These are phyloP conservation scores for Akanthomyces lecanii DNA, from an alignment of 2,329 filamentous ascomycete species.

Conservation along the genomic window DNA sequence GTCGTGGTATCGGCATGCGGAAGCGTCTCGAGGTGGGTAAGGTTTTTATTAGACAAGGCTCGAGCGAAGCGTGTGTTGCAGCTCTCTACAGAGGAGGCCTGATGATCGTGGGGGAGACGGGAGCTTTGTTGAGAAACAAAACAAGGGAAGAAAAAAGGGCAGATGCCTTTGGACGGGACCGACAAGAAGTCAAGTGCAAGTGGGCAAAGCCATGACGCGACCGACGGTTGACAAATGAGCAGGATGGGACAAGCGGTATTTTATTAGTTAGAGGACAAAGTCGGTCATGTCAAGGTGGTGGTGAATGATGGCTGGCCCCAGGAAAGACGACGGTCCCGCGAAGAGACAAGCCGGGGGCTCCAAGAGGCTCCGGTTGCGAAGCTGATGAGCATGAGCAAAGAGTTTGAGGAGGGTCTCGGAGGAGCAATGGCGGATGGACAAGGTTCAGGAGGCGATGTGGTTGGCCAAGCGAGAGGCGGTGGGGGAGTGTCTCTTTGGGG, in stretches of 20 bases:
- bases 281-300: not conserved
- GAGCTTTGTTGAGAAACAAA: not conserved
- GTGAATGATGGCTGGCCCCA: not conserved
- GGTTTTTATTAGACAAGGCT: not conserved
- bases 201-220: not conserved
- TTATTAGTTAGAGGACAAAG: not conserved
- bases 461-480: slow-evolving; percentile 11
- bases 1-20: slow-evolving; percentile 6
- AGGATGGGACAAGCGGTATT: slow-evolving; percentile 3
- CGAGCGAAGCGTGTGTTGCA: not conserved
- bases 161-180: not conserved
- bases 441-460: slow-evolving; percentile 15
- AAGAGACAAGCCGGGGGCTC: slow-evolving; percentile 7
- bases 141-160: not conserved
- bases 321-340: not conserved
- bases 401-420: slow-evolving; percentile 20
- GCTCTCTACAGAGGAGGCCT: not conserved
- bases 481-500: not conserved
- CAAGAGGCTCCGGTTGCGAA: slow-evolving; percentile 14
- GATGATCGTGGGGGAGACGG: not conserved
- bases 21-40: slow-evolving; percentile 1
- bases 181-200: slow-evolving; percentile 5
- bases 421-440: slow-evolving; percentile 16
- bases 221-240: slow-evolving; percentile 3
- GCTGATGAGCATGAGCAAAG: slow-evolving; percentile 13